These are phyloP conservation scores for Boletus rubropictus DNA, from an alignment of 768 basidiomycete species.

Conservation along the genomic window DNA sequence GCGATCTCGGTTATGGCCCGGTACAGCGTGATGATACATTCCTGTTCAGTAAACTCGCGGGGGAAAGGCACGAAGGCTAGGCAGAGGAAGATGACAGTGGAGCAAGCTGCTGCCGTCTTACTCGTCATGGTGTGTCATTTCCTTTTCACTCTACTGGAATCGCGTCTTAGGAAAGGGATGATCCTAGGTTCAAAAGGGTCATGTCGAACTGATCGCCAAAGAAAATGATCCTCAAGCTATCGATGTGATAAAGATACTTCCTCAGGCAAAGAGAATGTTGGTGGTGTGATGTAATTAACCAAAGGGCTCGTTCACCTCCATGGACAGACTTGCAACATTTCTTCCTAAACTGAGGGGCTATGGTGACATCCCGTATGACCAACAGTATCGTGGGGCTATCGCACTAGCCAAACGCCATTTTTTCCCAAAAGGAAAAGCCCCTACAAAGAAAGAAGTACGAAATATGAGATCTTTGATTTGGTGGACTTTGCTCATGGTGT, in stretches of 20 bases:
- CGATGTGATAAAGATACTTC: slow-evolving; percentile 22
- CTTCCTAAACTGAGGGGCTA: slow-evolving; percentile 28
- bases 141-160: neutral
- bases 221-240: slow-evolving; percentile 12
- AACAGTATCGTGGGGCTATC: slow-evolving; percentile 25
- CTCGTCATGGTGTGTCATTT: slow-evolving; percentile 18
- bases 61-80: slow-evolving; percentile 15
- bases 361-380: slow-evolving; percentile 23
- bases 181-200: slow-evolving; percentile 23
- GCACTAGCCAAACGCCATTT: slow-evolving; percentile 28
- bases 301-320: neutral
- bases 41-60: slow-evolving; percentile 21
- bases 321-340: slow-evolving; percentile 22
- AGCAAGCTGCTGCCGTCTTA: slow-evolving; percentile 23
- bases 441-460: slow-evolving; percentile 26
- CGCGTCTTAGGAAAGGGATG: neutral
- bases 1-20: neutral
- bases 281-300: neutral
- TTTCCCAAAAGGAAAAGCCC: slow-evolving; percentile 18
- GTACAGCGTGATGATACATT: neutral
- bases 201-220: slow-evolving; percentile 19
- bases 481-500: slow-evolving; percentile 1
- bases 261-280: slow-evolving; percentile 21
- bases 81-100: slow-evolving; percentile 18
- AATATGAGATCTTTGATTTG: neutral